phyloP scores from a whole-genome alignment of 2,329 filamentous ascomycete genomes.

The Bipolaris cookei region DNA sequence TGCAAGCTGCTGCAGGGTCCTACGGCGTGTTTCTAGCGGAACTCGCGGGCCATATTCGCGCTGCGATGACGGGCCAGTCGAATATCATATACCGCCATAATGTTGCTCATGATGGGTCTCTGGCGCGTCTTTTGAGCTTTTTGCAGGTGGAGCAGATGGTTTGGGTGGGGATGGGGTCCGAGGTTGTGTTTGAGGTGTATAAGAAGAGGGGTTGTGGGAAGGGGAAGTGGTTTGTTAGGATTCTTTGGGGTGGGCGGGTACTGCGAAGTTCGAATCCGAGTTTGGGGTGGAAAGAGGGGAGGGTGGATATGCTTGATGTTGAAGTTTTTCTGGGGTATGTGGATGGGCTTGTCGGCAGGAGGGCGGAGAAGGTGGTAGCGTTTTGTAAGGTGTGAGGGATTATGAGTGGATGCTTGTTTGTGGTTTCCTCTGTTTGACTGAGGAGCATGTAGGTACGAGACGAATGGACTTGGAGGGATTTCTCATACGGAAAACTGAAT shows the following conservation, averaged over 20 bases:
- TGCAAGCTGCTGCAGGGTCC: slow-evolving; percentile 66
- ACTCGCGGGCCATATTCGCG: slow-evolving; percentile 68
- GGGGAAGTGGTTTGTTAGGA: slow-evolving; percentile 61
- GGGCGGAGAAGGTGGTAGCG: slow-evolving; percentile 51
- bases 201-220: slow-evolving; percentile 15
- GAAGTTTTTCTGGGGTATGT: slow-evolving; percentile 71
- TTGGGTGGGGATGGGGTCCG: slow-evolving; percentile 83
- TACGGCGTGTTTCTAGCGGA: slow-evolving; percentile 79
- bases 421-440: too few species aligned
- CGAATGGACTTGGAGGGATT: too few species aligned
- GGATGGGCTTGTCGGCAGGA: slow-evolving; percentile 69
- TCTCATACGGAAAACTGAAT: too few species aligned
- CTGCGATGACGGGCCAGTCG: slow-evolving; percentile 33
- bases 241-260: slow-evolving; percentile 73
- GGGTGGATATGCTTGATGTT: slow-evolving; percentile 73
- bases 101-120: slow-evolving; percentile 78
- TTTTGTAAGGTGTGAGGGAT: slow-evolving; percentile 24
- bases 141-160: slow-evolving; percentile 78
- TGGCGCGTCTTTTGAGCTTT: slow-evolving; percentile 71
- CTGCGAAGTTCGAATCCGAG: slow-evolving; percentile 71
- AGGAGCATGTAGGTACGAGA: too few species aligned
- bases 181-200: slow-evolving; percentile 78
- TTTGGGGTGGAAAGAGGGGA: slow-evolving; percentile 55
- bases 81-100: slow-evolving; percentile 71
- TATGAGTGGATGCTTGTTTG: too few species aligned